Base-by-base conservation (phyloP, 305 asterid genomes). In the Caryopteris hybrid region DNA sequence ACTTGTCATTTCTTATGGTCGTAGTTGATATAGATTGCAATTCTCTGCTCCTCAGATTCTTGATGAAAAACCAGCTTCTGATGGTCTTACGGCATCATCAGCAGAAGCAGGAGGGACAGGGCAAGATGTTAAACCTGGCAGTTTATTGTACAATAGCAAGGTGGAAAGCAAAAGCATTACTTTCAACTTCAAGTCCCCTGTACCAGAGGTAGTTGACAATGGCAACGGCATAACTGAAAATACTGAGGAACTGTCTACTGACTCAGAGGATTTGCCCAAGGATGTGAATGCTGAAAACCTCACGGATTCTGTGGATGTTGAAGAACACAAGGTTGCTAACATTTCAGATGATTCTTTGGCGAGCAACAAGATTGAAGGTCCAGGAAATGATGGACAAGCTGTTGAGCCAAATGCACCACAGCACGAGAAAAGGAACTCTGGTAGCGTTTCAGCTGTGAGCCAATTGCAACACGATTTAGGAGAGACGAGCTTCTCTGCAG, bases 401-500 rank as follows among this genome's bases (percentile, higher is more conserved):
- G 27, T 47, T 17, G 72, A 77, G 55, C 53, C 74, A 29, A 64
- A 60, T 20, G 20, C 22, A 61, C 16, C 60, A 1, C 64, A 66
- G 62, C 69, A 64, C 8, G 73, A 71, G 5, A 67, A 14, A 3
- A 64, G 18, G 18, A 67, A 51, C 51, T 53, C 77, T 0, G 69
- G 60, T 5, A 62, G 69, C 11, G 55, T 64, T 34, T 56, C 79
- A 3, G 54, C 45, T 1, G 50, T 68, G 1, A 66, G 59, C 74
- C 88, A 50, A 47, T 53, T 76, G 20, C 74, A 68, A 48, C 54
- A 63, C 11, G 94, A 81, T n/a, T 76, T 23, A 17, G 99, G 94
- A 41, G 98, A 95, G 81, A 59, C 89, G 0, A 95, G 99, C 64
- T 91, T 88, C 85, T 84, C 98, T 29, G 78, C 83, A 45, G 83